These are phyloP conservation scores for Gardenia jasminoides DNA, from an alignment of 257 asterid species.

Conservation along the genomic window DNA sequence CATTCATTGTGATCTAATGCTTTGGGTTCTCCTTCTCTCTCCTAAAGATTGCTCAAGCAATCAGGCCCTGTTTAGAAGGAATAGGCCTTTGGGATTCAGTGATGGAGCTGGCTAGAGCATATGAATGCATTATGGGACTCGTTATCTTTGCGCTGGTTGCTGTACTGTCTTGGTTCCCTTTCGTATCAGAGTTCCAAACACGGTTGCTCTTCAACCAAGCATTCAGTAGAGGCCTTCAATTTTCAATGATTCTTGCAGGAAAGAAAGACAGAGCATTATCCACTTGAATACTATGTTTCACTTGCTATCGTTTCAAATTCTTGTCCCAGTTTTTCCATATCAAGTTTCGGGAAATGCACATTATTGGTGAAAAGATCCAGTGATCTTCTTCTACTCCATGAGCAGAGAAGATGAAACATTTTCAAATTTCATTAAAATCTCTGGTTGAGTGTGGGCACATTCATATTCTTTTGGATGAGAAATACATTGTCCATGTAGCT, in stretches of 20 bases:
- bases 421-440: too few species aligned
- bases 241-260: conserved; percentile 89
- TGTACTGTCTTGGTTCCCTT: conserved; percentile 90
- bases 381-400: too few species aligned
- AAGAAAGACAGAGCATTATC: conserved; percentile 45
- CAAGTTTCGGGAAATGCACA: too few species aligned
- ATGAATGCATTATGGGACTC: conserved; percentile 84
- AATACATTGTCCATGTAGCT: too few species aligned
- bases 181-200: conserved; percentile 87
- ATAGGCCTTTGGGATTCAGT: conserved; percentile 83
- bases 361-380: too few species aligned
- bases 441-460: too few species aligned
- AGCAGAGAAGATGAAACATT: too few species aligned
- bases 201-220: conserved; percentile 95
- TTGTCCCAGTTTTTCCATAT: too few species aligned
- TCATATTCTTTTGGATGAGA: too few species aligned
- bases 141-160: conserved; percentile 77
- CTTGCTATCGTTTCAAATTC: too few species aligned
- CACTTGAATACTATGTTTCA: too few species aligned
- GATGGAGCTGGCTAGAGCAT: conserved; percentile 83
- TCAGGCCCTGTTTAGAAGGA: conserved; percentile 60
- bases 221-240: conserved; percentile 96
- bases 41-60: conserved; percentile 92
- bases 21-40: not conserved
- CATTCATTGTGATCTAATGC: not conserved